A percentile compares a stretch with the other conserved stretches of the same genome.
These are phyloP conservation scores for Entomortierella parvispora DNA, from an alignment of 192 early-diverging fungal species.

Conservation along the genomic window DNA sequence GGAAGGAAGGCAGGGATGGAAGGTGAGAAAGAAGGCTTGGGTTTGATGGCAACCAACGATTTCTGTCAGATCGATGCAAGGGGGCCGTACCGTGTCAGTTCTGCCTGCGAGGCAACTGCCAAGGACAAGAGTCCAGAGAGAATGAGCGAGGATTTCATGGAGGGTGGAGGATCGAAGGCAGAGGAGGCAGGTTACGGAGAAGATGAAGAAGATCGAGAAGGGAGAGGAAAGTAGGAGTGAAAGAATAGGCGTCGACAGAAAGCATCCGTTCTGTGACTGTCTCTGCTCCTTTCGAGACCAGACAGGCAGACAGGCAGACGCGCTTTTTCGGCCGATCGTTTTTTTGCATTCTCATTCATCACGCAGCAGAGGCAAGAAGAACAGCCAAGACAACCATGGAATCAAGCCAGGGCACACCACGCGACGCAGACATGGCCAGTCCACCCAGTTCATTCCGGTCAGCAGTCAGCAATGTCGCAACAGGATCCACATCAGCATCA, in stretches of 20 bases:
- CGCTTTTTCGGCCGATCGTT: too few relatives aligned
- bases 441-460: constrained; percentile 23
- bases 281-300: too few relatives aligned
- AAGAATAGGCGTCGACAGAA: too few relatives aligned
- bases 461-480: too few relatives aligned
- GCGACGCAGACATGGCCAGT: constrained; percentile 45
- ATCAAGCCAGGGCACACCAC: constrained; percentile 23
- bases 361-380: neutral
- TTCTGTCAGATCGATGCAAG: neutral
- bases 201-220: neutral
- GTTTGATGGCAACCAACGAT: neutral
- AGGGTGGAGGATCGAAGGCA: too few relatives aligned
- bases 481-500: neutral
- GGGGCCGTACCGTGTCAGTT: constrained; percentile 13
- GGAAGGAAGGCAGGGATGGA: neutral
- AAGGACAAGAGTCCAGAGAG: constrained; percentile 25
- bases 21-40: neutral
- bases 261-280: too few relatives aligned
- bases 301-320: too few relatives aligned
- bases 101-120: constrained; percentile 18
- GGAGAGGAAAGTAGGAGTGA: too few relatives aligned
- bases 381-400: neutral
- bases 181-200: too few relatives aligned
- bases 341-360: constrained; percentile 4
- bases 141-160: constrained; percentile 8